These are phyloP conservation scores for Neurospora sp. DNA, from an alignment of 495 filamentous ascomycete species.

Conservation along the genomic window DNA sequence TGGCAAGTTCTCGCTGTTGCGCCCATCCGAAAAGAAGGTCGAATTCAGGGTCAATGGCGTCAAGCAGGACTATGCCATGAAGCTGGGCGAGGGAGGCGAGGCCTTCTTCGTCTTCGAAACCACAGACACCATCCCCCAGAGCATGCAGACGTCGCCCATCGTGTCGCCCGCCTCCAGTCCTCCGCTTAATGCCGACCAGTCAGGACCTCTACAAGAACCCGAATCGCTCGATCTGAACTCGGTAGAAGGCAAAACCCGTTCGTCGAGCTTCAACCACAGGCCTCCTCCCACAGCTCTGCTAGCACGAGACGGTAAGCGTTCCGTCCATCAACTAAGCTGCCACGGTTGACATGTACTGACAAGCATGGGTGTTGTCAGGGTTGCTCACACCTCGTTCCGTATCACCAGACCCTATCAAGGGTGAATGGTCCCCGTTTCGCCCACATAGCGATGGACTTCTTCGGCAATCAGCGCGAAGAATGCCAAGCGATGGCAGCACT, in stretches of 20 bases:
- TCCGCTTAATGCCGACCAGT: constrained; percentile 47
- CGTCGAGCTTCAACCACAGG: constrained; percentile 20
- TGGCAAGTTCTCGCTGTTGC: constrained; percentile 92
- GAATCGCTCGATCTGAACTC: constrained; percentile 67
- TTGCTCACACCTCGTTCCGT: constrained; percentile 52
- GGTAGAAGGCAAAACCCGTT: constrained; percentile 23
- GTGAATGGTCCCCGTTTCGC: constrained; percentile 33
- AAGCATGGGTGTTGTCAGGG: constrained; percentile 27
- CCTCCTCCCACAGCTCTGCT: constrained; percentile 27
- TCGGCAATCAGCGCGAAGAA: constrained; percentile 21
- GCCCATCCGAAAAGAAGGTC: constrained; percentile 98
- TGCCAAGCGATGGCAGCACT: constrained; percentile 38
- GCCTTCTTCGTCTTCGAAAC: constrained; percentile 99
- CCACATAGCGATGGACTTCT: constrained; percentile 37
- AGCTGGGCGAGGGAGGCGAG: constrained; percentile 93
- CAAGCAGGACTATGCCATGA: constrained; percentile 94
- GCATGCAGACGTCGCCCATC: constrained; percentile 85
- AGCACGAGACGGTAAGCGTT: constrained; percentile 20
- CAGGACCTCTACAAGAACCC: constrained; percentile 61
- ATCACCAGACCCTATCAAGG: constrained; percentile 45
- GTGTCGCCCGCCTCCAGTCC: constrained; percentile 82
- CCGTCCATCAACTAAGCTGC: not conserved
- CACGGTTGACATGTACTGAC: constrained; percentile 4
- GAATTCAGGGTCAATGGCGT: constrained; percentile 91
- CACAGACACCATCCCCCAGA: constrained; percentile 73